These are phyloP conservation scores for Neophaeococcomyces mojaviensis DNA, from an alignment of 2,329 filamentous ascomycete species.

Conservation along the genomic window DNA sequence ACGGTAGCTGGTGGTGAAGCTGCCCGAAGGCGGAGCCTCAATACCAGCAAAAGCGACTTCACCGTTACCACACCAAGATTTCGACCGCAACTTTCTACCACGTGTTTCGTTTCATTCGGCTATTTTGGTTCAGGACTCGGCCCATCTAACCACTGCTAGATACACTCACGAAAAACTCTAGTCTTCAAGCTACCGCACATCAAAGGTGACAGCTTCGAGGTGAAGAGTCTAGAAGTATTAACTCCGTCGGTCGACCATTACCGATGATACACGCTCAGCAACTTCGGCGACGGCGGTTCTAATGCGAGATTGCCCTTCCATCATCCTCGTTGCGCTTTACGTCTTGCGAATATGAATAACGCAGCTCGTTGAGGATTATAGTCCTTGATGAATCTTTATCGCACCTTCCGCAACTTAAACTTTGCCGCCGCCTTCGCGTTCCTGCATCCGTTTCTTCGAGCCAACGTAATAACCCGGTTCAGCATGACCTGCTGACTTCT, in stretches of 20 bases:
- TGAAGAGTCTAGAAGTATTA: no score
- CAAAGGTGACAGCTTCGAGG: no score
- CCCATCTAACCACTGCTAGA: background rate
- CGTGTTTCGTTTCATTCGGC: background rate
- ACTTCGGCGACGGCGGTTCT: background rate
- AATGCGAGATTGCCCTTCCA: background rate
- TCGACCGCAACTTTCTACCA: background rate
- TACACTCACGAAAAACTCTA: background rate
- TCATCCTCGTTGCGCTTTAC: background rate
- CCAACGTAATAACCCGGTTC: constrained; percentile 3
- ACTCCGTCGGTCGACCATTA: background rate
- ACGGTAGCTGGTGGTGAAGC: background rate
- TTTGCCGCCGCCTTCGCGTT: constrained; percentile 2
- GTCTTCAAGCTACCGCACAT: background rate
- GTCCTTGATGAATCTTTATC: no score
- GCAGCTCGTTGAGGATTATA: no score
- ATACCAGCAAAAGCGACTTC: background rate
- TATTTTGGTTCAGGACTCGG: background rate
- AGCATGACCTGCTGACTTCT: constrained; percentile 7
- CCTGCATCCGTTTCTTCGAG: constrained; percentile 3
- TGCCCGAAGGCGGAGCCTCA: constrained; percentile 3
- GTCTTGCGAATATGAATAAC: background rate
- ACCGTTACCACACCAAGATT: background rate
- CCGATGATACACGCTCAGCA: constrained; percentile 3
- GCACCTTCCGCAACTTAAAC: constrained; percentile 2